Base-by-base conservation (phyloP, 2,329 filamentous ascomycete genomes). In the Aspergillus ruber region DNA sequence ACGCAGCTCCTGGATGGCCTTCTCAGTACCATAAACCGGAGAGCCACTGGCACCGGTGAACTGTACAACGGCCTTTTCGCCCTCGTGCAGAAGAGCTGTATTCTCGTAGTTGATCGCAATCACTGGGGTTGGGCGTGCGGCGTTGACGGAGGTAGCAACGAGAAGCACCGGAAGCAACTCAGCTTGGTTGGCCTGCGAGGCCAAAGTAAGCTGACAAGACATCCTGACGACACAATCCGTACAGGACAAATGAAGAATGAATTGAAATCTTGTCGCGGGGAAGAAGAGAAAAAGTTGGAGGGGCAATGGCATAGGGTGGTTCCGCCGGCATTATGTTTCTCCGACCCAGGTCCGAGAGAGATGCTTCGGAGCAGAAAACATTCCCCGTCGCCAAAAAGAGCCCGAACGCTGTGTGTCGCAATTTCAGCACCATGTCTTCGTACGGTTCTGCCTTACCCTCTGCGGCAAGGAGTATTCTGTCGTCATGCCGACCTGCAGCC, bases 31-130 rank as follows among this genome's bases (percentile, higher is more conserved):
- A 48, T 57, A 63, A 2, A 61, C 63, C 33, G 62, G 57, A 44
- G 56, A 56, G 18, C 59, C 59, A 43, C 55, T 63, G 41, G 48
- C 54, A 20, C 54, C 59, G 9, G 50, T 60, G 29, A 68, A 63
- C 52, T 69, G 58, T 29, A 67, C 58, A 50, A 64, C 50, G 8
- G 60, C 63, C 54, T 66, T 65, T 29, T 69, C 65, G 12, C 62
- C 63, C 42, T 62, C 59, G 38, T 58, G 53, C 18, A 69, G 62
- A 33, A 63, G 38, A 23, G 63, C 59, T 32, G 58, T 60, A 45
- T 73, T 68, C 52, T 73, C 65, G 45, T 66, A 70, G 44, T 52
- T 61, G 50, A 72, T 67, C 23, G 56, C 51, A 48, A 74, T 62
- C 17, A 61, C 61, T 4, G 63, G 62, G 36, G 49, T 61, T 5